Evolutionary conservation across 202 grass and related monocot genomes (phyloP), one percentile per base, ranked within the genome.

Genomic region (Zizania palustris): DNA sequence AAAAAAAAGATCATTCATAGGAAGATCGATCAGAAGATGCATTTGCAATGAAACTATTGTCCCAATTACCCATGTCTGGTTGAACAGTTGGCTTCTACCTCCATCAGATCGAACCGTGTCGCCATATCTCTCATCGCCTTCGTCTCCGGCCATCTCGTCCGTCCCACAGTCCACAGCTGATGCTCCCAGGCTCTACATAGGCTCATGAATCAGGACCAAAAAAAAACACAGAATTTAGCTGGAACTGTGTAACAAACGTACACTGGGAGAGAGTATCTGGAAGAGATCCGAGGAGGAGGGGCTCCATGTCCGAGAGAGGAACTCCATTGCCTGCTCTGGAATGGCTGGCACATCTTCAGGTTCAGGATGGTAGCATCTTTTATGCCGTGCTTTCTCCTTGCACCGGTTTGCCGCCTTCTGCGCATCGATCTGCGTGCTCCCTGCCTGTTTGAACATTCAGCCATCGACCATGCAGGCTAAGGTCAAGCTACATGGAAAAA

Each of bases 291-390:
- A 88, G 46, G 94, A 97, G 62, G 87, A 85, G 15, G 91, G 82
- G 83, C 89, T 97, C 91, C 94, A 97, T 69, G 88, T 93, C 67
- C 94, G 90, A 66, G 91, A 97, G 48, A 97, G 91, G 50, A 90
- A 97, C 79, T 94, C 87, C 91, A 97, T 88, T 10, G 89, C 86
- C 72, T 90, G 66, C 20, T 93, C 79, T 51, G 94, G 89, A 46
- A 76, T 86, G 5, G 85, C 82, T 7, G 91, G 70, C 67, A 92
- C 49, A 55, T 90, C 83, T 79, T 79, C 78, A 8, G 86, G 81
- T 79, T 79, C 78, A 8, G 86, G 81, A 37, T 78, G 79, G 59
- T 18, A 12, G 45, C 74, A 77, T 50, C 84, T 86, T 3, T 69
- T 75, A 33, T 68, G 48, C 73, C 80, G 84, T 56, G 54, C 82